Percentiles rank a stretch among this genome's conserved stretches.
These are phyloP conservation scores for Zygosaccharomyces siamensis DNA, from an alignment of 805 yeast species.

Conservation along the genomic window DNA sequence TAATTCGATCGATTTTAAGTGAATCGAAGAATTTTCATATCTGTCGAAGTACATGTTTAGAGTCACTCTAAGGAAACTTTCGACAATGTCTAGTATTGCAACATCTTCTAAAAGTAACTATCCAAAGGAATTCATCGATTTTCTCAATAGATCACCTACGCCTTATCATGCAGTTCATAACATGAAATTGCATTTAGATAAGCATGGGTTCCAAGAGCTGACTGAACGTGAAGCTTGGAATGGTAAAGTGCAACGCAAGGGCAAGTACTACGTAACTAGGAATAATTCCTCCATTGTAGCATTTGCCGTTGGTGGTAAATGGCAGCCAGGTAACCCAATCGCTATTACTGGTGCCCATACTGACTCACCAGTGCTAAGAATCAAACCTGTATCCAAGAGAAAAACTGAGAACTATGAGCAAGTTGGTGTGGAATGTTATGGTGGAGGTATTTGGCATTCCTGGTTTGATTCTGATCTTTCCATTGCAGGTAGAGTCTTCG, in stretches of 20 bases:
- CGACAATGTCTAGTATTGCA: constrained; percentile 18
- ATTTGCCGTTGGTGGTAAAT: constrained; percentile 70
- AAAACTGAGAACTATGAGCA: constrained; percentile 72
- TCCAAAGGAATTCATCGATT: constrained; percentile 58
- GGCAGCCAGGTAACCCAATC: constrained; percentile 73
- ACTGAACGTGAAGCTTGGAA: constrained; percentile 72
- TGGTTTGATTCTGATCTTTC: constrained; percentile 96
- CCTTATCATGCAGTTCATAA: constrained; percentile 88
- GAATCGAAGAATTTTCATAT: not conserved
- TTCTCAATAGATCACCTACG: constrained; percentile 81
- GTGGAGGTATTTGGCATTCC: constrained; percentile 94
- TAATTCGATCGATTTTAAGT: too few relatives aligned
- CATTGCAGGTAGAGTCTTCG: constrained; percentile 86
- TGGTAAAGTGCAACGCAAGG: constrained; percentile 46
- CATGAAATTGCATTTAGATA: constrained; percentile 48
- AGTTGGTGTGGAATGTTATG: constrained; percentile 90
- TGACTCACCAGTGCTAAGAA: constrained; percentile 84
- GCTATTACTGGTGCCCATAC: constrained; percentile 95
- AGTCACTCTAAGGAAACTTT: constrained; percentile 25
- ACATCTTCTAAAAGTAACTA: constrained; percentile 16
- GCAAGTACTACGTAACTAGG: constrained; percentile 81
- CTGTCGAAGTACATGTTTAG: constrained; percentile 23
- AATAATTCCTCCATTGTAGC: constrained; percentile 87
- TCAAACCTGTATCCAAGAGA: constrained; percentile 80
- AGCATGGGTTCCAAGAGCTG: constrained; percentile 69